A percentile compares a stretch with the other conserved stretches of the same genome.
Conservation (phyloP, 495 filamentous ascomycete genomes). For the Symbiotaphrina buchneri region DNA sequence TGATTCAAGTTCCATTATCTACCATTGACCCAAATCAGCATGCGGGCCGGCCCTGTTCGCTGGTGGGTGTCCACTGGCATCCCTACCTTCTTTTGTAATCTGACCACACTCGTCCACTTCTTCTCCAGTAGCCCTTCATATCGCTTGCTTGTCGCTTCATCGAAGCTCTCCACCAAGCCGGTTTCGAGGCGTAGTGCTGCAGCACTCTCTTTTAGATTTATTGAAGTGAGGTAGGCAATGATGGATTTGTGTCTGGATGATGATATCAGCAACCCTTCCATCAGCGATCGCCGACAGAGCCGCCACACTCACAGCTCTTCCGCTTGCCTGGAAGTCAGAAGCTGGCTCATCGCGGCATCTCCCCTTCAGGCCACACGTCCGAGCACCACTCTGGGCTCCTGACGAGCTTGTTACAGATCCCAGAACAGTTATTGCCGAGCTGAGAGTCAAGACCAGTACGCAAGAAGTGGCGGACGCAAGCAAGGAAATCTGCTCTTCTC, state of each 20-base stretch:
- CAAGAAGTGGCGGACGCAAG: too few relatives aligned
- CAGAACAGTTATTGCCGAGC: not conserved
- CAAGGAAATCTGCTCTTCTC: too few relatives aligned
- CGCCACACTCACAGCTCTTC: slow-evolving; percentile 56
- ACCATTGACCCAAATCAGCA: slow-evolving; percentile 6
- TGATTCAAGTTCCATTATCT: slow-evolving; percentile 91
- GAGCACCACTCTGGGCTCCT: not conserved
- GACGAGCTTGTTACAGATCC: not conserved
- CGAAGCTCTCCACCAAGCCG: slow-evolving; percentile 43
- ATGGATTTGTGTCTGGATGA: slow-evolving; percentile 62
- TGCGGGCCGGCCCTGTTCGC: too few relatives aligned
- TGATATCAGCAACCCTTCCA: slow-evolving; percentile 3
- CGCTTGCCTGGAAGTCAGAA: slow-evolving; percentile 61
- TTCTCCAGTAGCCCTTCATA: slow-evolving; percentile 82
- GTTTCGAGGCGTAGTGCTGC: slow-evolving; percentile 43
- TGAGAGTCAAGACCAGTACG: too few relatives aligned
- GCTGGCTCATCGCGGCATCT: slow-evolving; percentile 37
- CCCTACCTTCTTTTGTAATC: slow-evolving; percentile 73
- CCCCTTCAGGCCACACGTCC: not conserved
- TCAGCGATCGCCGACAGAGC: not conserved
- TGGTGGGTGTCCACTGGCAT: not conserved
- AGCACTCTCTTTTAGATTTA: slow-evolving; percentile 41
- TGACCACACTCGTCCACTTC: slow-evolving; percentile 87
- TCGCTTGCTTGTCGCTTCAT: slow-evolving; percentile 58
- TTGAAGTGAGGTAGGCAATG: slow-evolving; percentile 66